These are phyloP conservation scores for Eucalyptus sp. DNA, from an alignment of 345 rosid species.

Conservation along the genomic window DNA sequence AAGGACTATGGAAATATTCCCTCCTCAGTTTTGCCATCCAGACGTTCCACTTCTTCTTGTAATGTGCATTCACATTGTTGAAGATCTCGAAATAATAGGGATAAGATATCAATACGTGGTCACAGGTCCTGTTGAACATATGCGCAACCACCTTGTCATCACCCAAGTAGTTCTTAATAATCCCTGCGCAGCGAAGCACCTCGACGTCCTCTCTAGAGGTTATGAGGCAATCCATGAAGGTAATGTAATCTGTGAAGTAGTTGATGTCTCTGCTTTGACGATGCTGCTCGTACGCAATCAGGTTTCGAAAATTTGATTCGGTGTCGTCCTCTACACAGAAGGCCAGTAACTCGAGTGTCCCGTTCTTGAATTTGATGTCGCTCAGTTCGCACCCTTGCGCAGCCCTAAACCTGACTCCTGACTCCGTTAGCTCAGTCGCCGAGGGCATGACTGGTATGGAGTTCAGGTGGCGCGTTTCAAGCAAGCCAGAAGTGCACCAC, in stretches of 20 bases:
- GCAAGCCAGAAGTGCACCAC: neutral
- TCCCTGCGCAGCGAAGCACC: accelerated
- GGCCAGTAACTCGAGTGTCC: accelerated
- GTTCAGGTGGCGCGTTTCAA: accelerated
- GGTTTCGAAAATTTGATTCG: too few species aligned
- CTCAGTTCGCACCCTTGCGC: accelerated
- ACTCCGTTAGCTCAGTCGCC: accelerated
- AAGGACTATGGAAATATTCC: too few species aligned
- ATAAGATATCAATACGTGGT: accelerated
- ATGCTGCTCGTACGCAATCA: too few species aligned
- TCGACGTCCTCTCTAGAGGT: neutral
- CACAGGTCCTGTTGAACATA: accelerated
- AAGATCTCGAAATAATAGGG: too few species aligned
- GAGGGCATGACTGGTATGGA: accelerated
- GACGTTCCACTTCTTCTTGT: accelerated
- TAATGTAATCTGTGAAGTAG: accelerated
- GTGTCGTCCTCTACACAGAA: accelerated
- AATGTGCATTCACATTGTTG: accelerated
- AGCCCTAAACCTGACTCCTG: neutral
- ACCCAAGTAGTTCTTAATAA: accelerated
- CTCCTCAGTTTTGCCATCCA: too few species aligned
- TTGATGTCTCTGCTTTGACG: accelerated
- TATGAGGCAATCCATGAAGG: accelerated
- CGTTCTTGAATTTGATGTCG: neutral
- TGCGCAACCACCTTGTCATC: accelerated